Evolutionary conservation across 768 basidiomycete genomes (phyloP), one percentile per base, ranked within the genome.

Genomic region (Tremella yokohamensis): DNA sequence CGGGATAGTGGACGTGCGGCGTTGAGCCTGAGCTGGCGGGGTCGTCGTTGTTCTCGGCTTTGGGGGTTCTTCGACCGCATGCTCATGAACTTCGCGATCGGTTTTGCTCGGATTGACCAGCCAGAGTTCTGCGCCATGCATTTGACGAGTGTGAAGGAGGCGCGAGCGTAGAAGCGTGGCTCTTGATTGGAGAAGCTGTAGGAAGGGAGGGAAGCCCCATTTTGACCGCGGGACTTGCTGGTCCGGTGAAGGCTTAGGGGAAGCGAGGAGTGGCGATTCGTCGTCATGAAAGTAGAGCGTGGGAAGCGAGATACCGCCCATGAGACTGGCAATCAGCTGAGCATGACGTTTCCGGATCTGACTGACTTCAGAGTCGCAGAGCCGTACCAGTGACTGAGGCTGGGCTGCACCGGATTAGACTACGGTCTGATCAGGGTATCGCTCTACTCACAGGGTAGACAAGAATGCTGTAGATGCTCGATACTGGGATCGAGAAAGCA

Each of bases 281-380:
- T 98, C 93, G 72, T 98, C 96, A 75, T 98, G 96, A 76, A 98
- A 98, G 76, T 92, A 85, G 1, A 99, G 82, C 0, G 88, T 90
- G 0, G 92, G 90, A 0, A 96, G 81, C 1, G 91, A 72, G 11
- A 76, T 49, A n/a, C 75, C 75, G n/a, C 73, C 75, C 11, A 64
- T 60, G 4, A 76, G 56, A 44, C 72, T 74, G 26, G 12, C 16
- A 2, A 34, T 52, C 29, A 52, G 51, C 34, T n/a, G 6, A 22
- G 8, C 12, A 7, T 24, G 22, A 42, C 24, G 38, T 37, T 12
- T 7, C 3, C 13, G 8, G 18, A 12, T 2, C 4, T 37, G 29
- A 24, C 13, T 24, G 42, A 85, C 75, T 94, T 94, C 60, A 98
- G 84, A 39, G 85, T 88, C 54, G 77, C 53, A 29, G 68, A 66